Evolutionary conservation across 169 alveolate genomes (phyloP).

Genomic region (Sarcocystis neurona): DNA sequence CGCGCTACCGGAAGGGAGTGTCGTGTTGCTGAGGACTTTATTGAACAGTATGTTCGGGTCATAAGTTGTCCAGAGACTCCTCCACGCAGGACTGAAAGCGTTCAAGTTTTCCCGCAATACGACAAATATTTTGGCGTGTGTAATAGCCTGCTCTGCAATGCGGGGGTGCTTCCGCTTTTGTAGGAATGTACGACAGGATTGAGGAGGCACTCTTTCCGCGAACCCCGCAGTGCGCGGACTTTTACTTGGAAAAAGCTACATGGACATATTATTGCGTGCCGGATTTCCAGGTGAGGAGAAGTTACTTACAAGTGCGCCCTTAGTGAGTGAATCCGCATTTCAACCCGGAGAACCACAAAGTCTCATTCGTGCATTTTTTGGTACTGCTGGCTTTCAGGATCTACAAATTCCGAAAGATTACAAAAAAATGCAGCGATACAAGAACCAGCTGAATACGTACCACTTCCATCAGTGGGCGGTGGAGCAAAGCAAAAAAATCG

Average conservation of each 20-base stretch:
- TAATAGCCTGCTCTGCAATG: no score
- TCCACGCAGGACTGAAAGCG: no score
- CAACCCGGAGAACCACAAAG: neutral
- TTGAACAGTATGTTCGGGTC: no score
- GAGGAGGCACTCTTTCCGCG: neutral
- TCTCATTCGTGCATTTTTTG: neutral
- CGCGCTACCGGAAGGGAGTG: no score
- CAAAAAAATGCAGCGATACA: constrained; percentile 27
- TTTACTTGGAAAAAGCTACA: constrained; percentile 13
- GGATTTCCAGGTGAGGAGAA: neutral
- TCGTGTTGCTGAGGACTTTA: no score
- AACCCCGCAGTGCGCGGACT: constrained; percentile 8
- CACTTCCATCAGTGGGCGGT: constrained; percentile 3
- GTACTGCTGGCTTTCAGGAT: neutral
- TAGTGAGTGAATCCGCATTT: neutral
- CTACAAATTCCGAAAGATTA: constrained; percentile 12
- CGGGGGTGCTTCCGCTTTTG: no score
- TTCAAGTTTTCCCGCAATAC: no score
- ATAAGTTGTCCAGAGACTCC: no score
- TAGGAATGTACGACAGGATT: constrained; percentile 24
- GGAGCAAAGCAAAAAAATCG: neutral
- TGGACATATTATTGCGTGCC: constrained; percentile 28
- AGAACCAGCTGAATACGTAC: neutral
- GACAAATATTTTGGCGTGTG: no score
- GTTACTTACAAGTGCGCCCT: neutral